phyloP scores from a whole-genome alignment of 768 basidiomycete species.

The Lactifluus subvellereus region DNA sequence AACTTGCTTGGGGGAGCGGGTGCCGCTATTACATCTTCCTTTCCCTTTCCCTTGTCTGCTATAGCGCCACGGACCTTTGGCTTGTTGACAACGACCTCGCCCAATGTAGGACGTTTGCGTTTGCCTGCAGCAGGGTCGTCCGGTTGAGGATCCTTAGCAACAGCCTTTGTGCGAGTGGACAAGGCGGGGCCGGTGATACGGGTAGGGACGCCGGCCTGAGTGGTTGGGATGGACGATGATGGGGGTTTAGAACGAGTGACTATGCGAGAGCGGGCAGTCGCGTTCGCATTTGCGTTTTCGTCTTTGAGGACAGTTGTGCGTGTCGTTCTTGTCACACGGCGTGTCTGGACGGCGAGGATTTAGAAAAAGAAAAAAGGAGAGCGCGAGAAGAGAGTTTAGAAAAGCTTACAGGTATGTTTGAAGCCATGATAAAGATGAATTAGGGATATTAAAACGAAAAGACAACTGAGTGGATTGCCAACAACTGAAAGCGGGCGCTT shows the following conservation, averaged over 20 bases:
- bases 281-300: conserved; percentile 58
- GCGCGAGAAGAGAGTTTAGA: not conserved
- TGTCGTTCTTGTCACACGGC: conserved; percentile 55
- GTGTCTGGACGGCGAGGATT: conserved; percentile 39
- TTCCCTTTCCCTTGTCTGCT: conserved; percentile 53
- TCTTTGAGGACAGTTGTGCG: conserved; percentile 51
- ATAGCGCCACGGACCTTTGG: conserved; percentile 32
- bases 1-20: conserved; percentile 41
- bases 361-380: not conserved
- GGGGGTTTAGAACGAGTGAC: conserved; percentile 56
- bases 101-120: conserved; percentile 70
- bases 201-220: conserved; percentile 33
- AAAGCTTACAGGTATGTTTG: conserved; percentile 41
- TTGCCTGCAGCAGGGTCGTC: conserved; percentile 49
- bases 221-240: conserved; percentile 38
- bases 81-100: conserved; percentile 62
- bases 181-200: conserved; percentile 45
- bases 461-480: not conserved
- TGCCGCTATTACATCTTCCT: conserved; percentile 32
- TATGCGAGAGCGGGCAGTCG: conserved; percentile 46
- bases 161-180: conserved; percentile 46
- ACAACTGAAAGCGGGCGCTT: conserved; percentile 5
- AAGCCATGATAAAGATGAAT: conserved; percentile 31
- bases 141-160: conserved; percentile 39
- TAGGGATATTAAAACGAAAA: not conserved